These are phyloP conservation scores for Nepenthes mirabilis DNA, from an alignment of 148 eudicot genomes.

Conservation along the genomic window DNA sequence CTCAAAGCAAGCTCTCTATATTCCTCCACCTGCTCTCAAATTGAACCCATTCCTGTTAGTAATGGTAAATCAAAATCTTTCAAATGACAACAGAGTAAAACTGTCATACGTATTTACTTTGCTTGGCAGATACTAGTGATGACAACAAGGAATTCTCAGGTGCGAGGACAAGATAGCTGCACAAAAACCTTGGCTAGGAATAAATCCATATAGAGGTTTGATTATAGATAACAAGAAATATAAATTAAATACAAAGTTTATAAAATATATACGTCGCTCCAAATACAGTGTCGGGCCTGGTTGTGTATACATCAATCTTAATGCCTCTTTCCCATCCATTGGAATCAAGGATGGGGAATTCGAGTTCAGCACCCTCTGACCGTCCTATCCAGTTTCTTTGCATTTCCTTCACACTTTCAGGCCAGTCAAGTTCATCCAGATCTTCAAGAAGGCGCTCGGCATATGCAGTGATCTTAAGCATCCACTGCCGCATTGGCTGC, in stretches of 20 bases:
- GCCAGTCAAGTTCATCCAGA: slow-evolving; percentile 98
- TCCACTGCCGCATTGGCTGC: slow-evolving; percentile 99
- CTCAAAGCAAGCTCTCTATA: slow-evolving; percentile 74
- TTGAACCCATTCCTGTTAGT: not conserved
- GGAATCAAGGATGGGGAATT: slow-evolving; percentile 42
- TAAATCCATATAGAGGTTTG: not conserved
- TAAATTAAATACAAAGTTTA: slow-evolving; percentile 5
- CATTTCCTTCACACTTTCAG: slow-evolving; percentile 98
- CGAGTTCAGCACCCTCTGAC: slow-evolving; percentile 95
- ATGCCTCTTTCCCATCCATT: slow-evolving; percentile 36
- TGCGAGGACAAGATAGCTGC: slow-evolving; percentile 91
- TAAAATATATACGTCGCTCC: slow-evolving; percentile 69
- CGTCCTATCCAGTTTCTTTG: slow-evolving; percentile 98
- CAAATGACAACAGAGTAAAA: slow-evolving; percentile 8
- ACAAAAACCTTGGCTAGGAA: slow-evolving; percentile 15
- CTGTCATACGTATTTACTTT: slow-evolving; percentile 43
- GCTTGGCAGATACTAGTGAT: slow-evolving; percentile 50
- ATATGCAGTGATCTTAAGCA: slow-evolving; percentile 96
- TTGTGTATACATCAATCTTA: slow-evolving; percentile 67
- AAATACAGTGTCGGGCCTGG: slow-evolving; percentile 91
- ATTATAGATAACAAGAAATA: slow-evolving; percentile 1
- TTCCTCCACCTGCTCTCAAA: slow-evolving; percentile 58
- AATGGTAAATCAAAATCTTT: not conserved
- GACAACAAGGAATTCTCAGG: slow-evolving; percentile 76
- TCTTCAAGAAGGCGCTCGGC: slow-evolving; percentile 98